Conservation (phyloP, 495 filamentous ascomycete genomes). For the Zalerion maritima region DNA sequence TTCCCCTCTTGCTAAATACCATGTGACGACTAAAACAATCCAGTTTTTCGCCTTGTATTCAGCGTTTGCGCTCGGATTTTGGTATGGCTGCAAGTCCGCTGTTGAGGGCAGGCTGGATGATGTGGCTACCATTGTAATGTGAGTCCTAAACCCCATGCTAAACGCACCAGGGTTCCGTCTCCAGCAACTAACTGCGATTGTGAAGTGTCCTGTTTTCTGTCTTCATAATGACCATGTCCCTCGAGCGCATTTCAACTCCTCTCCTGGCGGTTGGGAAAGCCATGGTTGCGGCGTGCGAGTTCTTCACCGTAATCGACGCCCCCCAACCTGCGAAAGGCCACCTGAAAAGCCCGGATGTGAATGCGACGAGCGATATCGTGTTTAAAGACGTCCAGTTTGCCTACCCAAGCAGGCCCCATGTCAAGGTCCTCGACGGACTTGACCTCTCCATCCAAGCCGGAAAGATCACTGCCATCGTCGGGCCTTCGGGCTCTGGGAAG, state of each 20-base stretch:
- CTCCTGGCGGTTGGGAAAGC: constrained; percentile 37
- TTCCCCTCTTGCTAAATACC: neutral
- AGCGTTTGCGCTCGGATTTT: constrained; percentile 33
- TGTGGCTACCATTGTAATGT: constrained; percentile 33
- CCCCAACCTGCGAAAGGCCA: constrained; percentile 29
- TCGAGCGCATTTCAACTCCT: constrained; percentile 37
- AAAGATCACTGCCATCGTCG: constrained; percentile 78
- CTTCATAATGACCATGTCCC: constrained; percentile 37
- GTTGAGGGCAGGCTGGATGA: constrained; percentile 23
- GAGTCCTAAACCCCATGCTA: too few relatives aligned
- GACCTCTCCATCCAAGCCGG: constrained; percentile 51
- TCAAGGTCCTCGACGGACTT: constrained; percentile 42
- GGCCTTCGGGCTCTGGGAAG: constrained; percentile 76
- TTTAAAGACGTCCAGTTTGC: constrained; percentile 48
- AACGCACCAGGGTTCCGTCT: too few relatives aligned
- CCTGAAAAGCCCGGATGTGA: constrained; percentile 26
- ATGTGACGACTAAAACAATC: neutral
- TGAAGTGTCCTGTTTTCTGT: constrained; percentile 36
- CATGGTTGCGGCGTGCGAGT: constrained; percentile 37
- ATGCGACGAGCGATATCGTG: constrained; percentile 38
- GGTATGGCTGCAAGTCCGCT: constrained; percentile 33
- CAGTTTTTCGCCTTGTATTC: constrained; percentile 26
- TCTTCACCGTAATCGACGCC: constrained; percentile 43
- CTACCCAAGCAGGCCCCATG: constrained; percentile 54
- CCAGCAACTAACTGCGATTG: neutral